phyloP scores from a whole-genome alignment of 345 rosid species.

The Cardiospermum halicacabum region DNA sequence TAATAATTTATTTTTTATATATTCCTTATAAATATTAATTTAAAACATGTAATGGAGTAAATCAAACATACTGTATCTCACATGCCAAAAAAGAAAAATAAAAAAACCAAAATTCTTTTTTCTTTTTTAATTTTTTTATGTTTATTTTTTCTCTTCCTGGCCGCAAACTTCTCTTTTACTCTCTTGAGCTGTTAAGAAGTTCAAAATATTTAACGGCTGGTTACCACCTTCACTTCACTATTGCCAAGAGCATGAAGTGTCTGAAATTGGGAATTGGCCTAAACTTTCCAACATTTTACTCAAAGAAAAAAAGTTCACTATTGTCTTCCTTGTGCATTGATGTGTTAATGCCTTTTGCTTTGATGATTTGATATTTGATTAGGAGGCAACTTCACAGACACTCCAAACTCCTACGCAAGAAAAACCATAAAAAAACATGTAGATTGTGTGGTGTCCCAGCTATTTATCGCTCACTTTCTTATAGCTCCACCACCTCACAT shows the following conservation, averaged over 20 bases:
- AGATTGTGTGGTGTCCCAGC: slow-evolving; percentile 8
- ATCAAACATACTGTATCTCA: slow-evolving; percentile 18
- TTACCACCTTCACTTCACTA: slow-evolving; percentile 25
- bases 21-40: background rate
- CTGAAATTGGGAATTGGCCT: slow-evolving; percentile 13
- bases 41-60: background rate
- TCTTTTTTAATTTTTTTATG: background rate
- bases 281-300: background rate
- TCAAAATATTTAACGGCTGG: slow-evolving; percentile 56
- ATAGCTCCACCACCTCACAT: slow-evolving; percentile 26
- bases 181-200: slow-evolving; percentile 39
- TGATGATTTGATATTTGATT: background rate
- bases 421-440: slow-evolving; percentile 19
- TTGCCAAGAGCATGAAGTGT: slow-evolving; percentile 31
- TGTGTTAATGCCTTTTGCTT: background rate
- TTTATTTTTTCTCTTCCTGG: background rate
- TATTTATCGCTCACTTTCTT: background rate
- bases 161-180: background rate
- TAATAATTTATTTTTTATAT: background rate
- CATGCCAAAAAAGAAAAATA: slow-evolving; percentile 13
- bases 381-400: slow-evolving; percentile 17
- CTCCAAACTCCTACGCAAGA: slow-evolving; percentile 15
- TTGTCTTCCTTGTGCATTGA: background rate
- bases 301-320: background rate
- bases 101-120: no score